Base-by-base conservation (phyloP, 768 basidiomycete species). In the Hericium coralloides region DNA sequence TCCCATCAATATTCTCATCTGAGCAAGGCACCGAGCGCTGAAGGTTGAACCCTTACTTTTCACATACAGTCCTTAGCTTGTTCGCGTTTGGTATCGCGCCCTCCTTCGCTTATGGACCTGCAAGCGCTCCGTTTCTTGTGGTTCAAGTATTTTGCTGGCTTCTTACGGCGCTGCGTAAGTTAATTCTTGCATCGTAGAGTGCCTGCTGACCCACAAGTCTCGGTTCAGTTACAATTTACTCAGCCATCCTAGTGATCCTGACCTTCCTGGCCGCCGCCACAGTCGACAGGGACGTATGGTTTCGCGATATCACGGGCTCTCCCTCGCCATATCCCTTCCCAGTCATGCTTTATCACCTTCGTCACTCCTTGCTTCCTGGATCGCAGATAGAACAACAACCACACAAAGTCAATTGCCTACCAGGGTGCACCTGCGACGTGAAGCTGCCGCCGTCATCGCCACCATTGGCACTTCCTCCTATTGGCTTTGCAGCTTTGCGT, bases 251-350 rank as follows among this genome's bases (percentile, higher is more conserved):
- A 37, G 25, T 58, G 12, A 49, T 18, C 10, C 37, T 52, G 15
- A 52, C 62, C 20, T 52, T 61, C 49, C 20, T 59, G 18, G 55
- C 60, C 5, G 62, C 60, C 20, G 17, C 31, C 23, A 61, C 57
- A 1, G 43, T 63, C n/a, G 62, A 63, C 38, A 56, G 52, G 26
- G 62, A 63, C 8, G 60, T 63, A 48, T 63, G 62, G 62, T 61
- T 61, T 52, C 57, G 62, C 25, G 60, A 61, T 31, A 57, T 63
- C 45, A 43, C 60, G 22, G 55, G 53, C 12, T 63, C 60, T n/a
- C 62, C 62, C 15, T 61, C 62, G 25, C 62, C 62, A 2, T 63
- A 61, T 43, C 62, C 62, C 26, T 3, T 63, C 39, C 49, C 31
- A 1, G 12, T 43, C 14, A 39, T 57, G 43, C 17, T 63, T n/a